These are phyloP conservation scores for Bathelium albidoporum DNA, from an alignment of 495 filamentous ascomycete species.

Conservation along the genomic window DNA sequence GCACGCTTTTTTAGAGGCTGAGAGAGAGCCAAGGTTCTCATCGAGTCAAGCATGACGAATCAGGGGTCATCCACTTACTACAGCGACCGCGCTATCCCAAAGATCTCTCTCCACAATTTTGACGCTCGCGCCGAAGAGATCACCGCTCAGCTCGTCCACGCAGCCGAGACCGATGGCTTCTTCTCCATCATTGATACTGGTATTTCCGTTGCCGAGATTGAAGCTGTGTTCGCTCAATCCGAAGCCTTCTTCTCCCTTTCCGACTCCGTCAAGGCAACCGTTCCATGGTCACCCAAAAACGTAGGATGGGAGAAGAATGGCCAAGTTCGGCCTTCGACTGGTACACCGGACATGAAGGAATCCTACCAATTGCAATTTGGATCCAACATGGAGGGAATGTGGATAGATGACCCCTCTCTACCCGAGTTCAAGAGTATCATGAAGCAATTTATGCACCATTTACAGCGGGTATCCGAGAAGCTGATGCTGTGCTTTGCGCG, in stretches of 20 bases:
- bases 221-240: constrained; percentile 43
- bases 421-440: constrained; percentile 39
- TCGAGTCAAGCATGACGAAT: not conserved
- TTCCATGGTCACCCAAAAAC: constrained; percentile 46
- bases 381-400: constrained; percentile 39
- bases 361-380: constrained; percentile 53
- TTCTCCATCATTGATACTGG: constrained; percentile 50
- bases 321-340: constrained; percentile 53
- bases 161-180: constrained; percentile 54
- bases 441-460: constrained; percentile 44
- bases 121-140: constrained; percentile 44
- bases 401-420: constrained; percentile 41
- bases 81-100: constrained; percentile 37
- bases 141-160: constrained; percentile 41
- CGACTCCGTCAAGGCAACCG: constrained; percentile 39
- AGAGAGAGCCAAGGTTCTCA: not conserved
- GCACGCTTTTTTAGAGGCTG: not conserved
- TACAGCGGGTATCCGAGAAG: constrained; percentile 43
- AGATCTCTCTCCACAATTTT: constrained; percentile 50
- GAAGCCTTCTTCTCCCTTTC: constrained; percentile 49
- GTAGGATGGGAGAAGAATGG: constrained; percentile 55
- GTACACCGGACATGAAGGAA: constrained; percentile 51
- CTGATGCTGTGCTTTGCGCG: constrained; percentile 52
- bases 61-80: constrained; percentile 2
- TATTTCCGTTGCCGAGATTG: constrained; percentile 40